phyloP scores from a whole-genome alignment of 2,329 filamentous ascomycete genomes.

The Chrysoporthe austroafricana region DNA sequence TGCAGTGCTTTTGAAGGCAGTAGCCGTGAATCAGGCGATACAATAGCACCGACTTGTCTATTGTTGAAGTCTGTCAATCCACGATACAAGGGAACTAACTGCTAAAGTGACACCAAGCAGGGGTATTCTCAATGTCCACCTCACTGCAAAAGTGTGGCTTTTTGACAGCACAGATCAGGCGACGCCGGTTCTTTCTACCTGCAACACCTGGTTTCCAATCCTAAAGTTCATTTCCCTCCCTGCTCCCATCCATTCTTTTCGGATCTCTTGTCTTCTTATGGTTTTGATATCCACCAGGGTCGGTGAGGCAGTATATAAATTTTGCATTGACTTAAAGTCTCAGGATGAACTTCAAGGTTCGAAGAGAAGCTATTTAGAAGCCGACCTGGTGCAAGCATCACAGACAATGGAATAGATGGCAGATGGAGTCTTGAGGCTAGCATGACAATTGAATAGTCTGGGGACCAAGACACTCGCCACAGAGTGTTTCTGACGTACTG shows the following conservation, averaged over 20 bases:
- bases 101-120: not conserved
- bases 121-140: not conserved
- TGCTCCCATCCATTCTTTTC: not conserved
- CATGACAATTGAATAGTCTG: not conserved
- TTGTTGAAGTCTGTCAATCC: not conserved
- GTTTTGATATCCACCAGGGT: not conserved
- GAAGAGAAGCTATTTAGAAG: not conserved
- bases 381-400: not conserved
- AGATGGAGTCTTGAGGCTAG: not conserved
- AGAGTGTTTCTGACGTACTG: slow-evolving; percentile 11
- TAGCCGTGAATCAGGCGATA: not conserved
- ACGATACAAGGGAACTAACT: not conserved
- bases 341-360: not conserved
- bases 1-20: not conserved
- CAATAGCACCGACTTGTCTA: not conserved
- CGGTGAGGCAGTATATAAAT: not conserved
- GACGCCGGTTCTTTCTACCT: not conserved
- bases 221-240: not conserved
- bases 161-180: not conserved
- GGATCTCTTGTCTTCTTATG: too few species aligned
- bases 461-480: not conserved
- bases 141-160: not conserved
- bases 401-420: not conserved
- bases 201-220: not conserved
- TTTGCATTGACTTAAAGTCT: not conserved